Base-by-base conservation (phyloP, 345 rosid genomes). In the Psidium guajava region DNA sequence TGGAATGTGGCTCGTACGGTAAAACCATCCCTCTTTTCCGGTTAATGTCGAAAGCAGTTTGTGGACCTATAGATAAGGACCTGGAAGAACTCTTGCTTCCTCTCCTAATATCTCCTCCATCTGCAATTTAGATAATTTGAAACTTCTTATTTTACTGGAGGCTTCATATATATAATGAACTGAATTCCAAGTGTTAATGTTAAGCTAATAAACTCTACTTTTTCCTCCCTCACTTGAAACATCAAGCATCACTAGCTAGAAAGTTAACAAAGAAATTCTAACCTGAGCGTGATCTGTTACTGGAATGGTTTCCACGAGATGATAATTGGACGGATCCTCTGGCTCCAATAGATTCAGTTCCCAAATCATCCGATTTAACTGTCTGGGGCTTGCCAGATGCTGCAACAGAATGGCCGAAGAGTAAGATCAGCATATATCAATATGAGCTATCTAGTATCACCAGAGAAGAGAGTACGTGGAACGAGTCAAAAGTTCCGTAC, bases 21-120 rank as follows among this genome's bases (percentile, higher is more conserved):
- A 91, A 91, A 86, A 91, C 88, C 93, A 91, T 91, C 86, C 93
- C 93, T 81, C 61, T 88, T 54, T 86, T 91, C 82, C 81, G 83
- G 47, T 81, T 69, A 25, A 47, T 51, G 83, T 40, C 3, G 3
- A 82, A 82, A 50, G 59, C 14, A 1, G 42, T 15, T 82, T 27
- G 83, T 22, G 57, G 83, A 53, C 83, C 42, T 25, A 3, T 53
- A 27, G 83, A 82, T 7, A 59, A 82, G 55, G 55, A 8, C 21
- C 40, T 8, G 40, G 83, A 82, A 64, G 75, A 69, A 69, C 20
- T 69, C 80, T 69, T 69, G 14, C 80, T 69, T 69, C 47, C 47
- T 8, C 14, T 69, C 47, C 25, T 20, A 5, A 18, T 69, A 18
- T 36, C 80, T 36, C 77, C 74, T 27, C 36, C 75, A 16, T 15